These are phyloP conservation scores for Ogataea allantospora DNA, from an alignment of 805 yeast species.

Conservation along the genomic window DNA sequence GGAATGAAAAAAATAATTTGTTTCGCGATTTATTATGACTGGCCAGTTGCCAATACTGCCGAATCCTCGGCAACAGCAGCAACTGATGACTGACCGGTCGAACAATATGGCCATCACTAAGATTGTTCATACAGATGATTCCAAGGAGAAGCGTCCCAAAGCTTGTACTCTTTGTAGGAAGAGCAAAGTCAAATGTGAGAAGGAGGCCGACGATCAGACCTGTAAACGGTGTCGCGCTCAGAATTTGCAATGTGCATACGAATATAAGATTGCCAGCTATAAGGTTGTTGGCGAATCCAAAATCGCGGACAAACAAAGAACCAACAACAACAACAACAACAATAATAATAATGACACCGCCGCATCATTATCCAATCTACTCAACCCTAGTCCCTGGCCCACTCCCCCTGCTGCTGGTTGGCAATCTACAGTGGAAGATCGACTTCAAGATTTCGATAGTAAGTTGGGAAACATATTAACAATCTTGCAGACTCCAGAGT, in stretches of 20 bases:
- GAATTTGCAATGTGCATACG: slow-evolving; percentile 56
- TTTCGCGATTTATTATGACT: slow-evolving; percentile 10
- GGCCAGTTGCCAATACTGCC: slow-evolving; percentile 22
- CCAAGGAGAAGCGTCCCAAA: slow-evolving; percentile 37
- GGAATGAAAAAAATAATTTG: slow-evolving; percentile 13
- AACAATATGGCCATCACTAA: slow-evolving; percentile 18
- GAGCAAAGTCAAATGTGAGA: slow-evolving; percentile 62
- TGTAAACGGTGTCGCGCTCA: slow-evolving; percentile 57
- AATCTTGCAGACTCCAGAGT: slow-evolving; percentile 29
- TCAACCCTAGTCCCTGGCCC: slow-evolving; percentile 13
- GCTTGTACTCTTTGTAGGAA: slow-evolving; percentile 65
- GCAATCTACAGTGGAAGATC: slow-evolving; percentile 38
- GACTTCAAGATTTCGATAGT: slow-evolving; percentile 39
- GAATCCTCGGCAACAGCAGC: slow-evolving; percentile 23
- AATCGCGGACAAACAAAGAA: too few species aligned
- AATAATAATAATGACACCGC: neutral
- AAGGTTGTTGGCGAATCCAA: slow-evolving; percentile 33
- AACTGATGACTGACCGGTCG: slow-evolving; percentile 11
- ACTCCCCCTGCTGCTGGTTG: slow-evolving; percentile 21
- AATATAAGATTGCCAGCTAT: slow-evolving; percentile 49
- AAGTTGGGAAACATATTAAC: slow-evolving; percentile 39
- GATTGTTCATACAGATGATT: slow-evolving; percentile 18
- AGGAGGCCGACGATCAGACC: slow-evolving; percentile 42
- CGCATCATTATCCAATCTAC: slow-evolving; percentile 17
- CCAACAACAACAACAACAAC: neutral